phyloP scores from a whole-genome alignment of 2,329 filamentous ascomycete species.

The Plenodomus tracheiphilus region DNA sequence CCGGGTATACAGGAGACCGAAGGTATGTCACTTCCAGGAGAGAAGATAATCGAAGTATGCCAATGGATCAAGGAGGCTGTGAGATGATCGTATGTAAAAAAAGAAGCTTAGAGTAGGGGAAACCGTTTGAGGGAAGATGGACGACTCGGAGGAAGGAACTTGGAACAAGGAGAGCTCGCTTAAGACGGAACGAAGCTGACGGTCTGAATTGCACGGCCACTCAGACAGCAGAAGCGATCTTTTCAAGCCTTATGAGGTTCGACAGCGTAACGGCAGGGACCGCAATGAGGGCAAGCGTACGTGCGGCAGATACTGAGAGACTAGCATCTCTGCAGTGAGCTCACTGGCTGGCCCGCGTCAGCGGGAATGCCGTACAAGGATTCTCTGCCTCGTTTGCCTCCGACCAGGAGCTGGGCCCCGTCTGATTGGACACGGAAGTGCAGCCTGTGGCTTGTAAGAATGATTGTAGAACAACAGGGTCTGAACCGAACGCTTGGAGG shows the following conservation, averaged over 20 bases:
- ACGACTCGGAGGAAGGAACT: slow-evolving; percentile 33
- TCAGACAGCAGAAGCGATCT: slow-evolving; percentile 33
- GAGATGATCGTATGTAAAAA: slow-evolving; percentile 40
- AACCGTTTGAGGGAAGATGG: slow-evolving; percentile 39
- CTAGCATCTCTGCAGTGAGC: slow-evolving; percentile 20
- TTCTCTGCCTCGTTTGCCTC: slow-evolving; percentile 42
- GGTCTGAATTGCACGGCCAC: slow-evolving; percentile 41
- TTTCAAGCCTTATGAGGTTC: slow-evolving; percentile 36
- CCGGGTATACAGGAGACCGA: slow-evolving; percentile 35
- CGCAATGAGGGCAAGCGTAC: slow-evolving; percentile 29
- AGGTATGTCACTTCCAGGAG: slow-evolving; percentile 24
- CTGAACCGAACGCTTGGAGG: slow-evolving; percentile 40
- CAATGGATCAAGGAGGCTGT: slow-evolving; percentile 37
- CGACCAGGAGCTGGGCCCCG: slow-evolving; percentile 12
- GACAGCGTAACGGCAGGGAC: slow-evolving; percentile 36
- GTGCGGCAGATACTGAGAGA: slow-evolving; percentile 28
- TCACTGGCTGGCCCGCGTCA: slow-evolving; percentile 25
- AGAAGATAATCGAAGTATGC: slow-evolving; percentile 28
- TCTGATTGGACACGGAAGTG: slow-evolving; percentile 34
- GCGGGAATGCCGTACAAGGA: slow-evolving; percentile 39
- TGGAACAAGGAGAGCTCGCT: slow-evolving; percentile 40
- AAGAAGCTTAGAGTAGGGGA: slow-evolving; percentile 35
- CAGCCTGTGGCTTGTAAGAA: slow-evolving; percentile 35
- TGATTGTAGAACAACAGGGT: slow-evolving; percentile 34
- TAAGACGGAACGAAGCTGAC: slow-evolving; percentile 44